Percentiles rank a stretch among this genome's conserved stretches.
Evolutionary conservation across 2,329 filamentous ascomycete species (phyloP).

Genomic region (Monilinia vaccinii-corymbosi): DNA sequence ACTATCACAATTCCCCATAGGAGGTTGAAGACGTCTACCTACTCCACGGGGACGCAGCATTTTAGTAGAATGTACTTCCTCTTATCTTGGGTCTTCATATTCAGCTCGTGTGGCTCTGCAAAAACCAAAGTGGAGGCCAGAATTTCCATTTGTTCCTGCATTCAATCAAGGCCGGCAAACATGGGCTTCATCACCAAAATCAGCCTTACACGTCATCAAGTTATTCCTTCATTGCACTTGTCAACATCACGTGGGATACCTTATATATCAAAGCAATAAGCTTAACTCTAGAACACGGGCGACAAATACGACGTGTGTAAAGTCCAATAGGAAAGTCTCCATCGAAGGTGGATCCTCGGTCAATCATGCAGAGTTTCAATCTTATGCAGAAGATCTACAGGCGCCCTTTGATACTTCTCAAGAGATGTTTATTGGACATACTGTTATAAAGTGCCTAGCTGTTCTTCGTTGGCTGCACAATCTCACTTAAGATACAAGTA

Average conservation of each 20-base stretch:
- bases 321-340: neutral
- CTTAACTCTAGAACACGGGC: neutral
- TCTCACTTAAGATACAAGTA: neutral
- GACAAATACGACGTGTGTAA: neutral
- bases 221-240: neutral
- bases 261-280: neutral
- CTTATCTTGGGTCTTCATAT: neutral
- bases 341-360: neutral
- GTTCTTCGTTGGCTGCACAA: neutral
- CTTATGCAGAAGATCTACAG: slow-evolving; percentile 5
- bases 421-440: slow-evolving; percentile 1
- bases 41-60: neutral
- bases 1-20: neutral
- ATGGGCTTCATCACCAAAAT: slow-evolving; percentile 2
- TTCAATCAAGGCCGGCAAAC: neutral
- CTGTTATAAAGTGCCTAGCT: neutral
- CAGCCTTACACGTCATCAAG: slow-evolving; percentile 8
- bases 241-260: neutral
- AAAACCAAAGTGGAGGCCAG: neutral
- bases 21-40: neutral
- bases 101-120: neutral
- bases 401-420: neutral
- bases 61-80: neutral
- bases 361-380: slow-evolving; percentile 9
- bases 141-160: slow-evolving; percentile 6